Percentiles rank a stretch among this genome's conserved stretches.
phyloP scores from a whole-genome alignment of 2,329 filamentous ascomycete genomes.

The Lasiodiplodia sp. region DNA sequence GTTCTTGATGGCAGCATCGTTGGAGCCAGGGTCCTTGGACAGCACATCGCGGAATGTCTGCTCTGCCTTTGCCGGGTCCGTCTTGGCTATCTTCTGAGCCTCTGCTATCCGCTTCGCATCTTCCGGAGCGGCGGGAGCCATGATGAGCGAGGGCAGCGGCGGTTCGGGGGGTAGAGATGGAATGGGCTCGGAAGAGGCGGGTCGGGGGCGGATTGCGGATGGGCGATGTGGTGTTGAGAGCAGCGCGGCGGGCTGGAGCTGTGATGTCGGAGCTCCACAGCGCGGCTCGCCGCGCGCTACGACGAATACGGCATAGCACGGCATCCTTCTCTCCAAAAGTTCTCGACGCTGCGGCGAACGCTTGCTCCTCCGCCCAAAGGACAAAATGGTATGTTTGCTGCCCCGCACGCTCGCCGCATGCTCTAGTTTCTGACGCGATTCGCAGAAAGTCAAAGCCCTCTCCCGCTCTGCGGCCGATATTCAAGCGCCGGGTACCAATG shows the following conservation, averaged over 20 bases:
- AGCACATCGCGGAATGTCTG: constrained; percentile 89
- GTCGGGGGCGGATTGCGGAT: constrained; percentile 26
- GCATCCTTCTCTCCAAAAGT: constrained; percentile 28
- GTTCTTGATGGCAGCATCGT: constrained; percentile 85
- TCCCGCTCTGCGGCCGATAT: constrained; percentile 69
- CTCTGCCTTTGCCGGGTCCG: constrained; percentile 84
- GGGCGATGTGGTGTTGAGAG: constrained; percentile 25
- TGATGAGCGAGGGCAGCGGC: not conserved
- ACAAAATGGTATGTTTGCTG: constrained; percentile 25
- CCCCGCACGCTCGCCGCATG: not conserved
- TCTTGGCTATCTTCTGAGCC: constrained; percentile 83
- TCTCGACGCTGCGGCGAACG: constrained; percentile 28
- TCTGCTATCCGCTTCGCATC: constrained; percentile 78
- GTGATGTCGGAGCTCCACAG: constrained; percentile 26
- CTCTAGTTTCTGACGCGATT: not conserved
- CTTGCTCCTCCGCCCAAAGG: constrained; percentile 26
- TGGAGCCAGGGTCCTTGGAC: constrained; percentile 81
- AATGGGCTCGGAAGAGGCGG: constrained; percentile 10
- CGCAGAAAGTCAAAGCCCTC: constrained; percentile 63
- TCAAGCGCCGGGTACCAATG: constrained; percentile 71
- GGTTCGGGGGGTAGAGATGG: constrained; percentile 11
- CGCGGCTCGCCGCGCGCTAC: constrained; percentile 23
- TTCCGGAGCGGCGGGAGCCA: constrained; percentile 45
- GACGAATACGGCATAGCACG: not conserved
- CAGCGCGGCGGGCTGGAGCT: constrained; percentile 23